phyloP scores from a whole-genome alignment of 2,329 filamentous ascomycete genomes.

The Sphaerostilbella broomeana region DNA sequence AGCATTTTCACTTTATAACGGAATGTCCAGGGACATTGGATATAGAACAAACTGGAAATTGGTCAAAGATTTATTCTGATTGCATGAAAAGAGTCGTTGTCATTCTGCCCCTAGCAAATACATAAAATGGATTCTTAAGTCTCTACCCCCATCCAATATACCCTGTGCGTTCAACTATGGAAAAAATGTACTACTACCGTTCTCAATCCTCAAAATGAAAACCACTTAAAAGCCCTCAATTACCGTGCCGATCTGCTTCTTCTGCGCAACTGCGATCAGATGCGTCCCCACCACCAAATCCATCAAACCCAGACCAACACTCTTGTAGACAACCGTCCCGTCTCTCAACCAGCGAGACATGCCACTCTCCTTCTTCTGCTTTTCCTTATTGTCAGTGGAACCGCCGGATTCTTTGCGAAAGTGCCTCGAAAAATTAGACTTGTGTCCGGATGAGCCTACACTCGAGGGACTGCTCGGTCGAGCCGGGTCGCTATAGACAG shows the following conservation, averaged over 20 bases:
- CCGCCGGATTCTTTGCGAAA: constrained; percentile 27
- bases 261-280: constrained; percentile 48
- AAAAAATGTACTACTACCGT: too few species aligned
- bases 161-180: too few species aligned
- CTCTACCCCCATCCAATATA: too few species aligned
- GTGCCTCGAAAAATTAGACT: constrained; percentile 26
- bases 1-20: too few species aligned
- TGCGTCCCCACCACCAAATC: constrained; percentile 57
- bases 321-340: constrained; percentile 64
- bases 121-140: too few species aligned
- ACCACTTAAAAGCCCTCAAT: constrained; percentile 30
- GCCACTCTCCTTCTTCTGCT: constrained; percentile 42
- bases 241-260: constrained; percentile 47
- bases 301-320: constrained; percentile 60
- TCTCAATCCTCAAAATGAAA: too few species aligned
- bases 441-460: constrained; percentile 25
- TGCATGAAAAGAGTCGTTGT: too few species aligned
- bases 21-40: too few species aligned
- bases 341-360: constrained; percentile 50
- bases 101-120: too few species aligned
- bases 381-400: constrained; percentile 25
- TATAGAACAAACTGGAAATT: too few species aligned
- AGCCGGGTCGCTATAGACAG: constrained; percentile 28
- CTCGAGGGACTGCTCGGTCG: constrained; percentile 27
- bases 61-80: too few species aligned